Evolutionary conservation across 495 filamentous ascomycete species (phyloP).

Genomic region (Podospora pseudocomata): DNA sequence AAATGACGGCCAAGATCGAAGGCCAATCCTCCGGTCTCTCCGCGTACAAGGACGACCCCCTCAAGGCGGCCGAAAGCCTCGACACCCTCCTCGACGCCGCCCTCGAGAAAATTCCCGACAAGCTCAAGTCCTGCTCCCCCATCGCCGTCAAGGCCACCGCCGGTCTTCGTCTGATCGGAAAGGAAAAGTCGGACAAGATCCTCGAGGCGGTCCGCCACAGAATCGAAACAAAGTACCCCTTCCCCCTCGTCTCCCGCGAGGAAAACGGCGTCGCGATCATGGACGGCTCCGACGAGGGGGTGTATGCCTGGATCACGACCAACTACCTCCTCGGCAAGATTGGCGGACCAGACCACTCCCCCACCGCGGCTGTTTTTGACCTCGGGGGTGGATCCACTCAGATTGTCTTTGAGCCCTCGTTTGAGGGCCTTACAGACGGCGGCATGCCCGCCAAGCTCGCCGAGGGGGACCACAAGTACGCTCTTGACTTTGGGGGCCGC

Average conservation of each 20-base stretch:
- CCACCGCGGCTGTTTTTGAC: conserved; percentile 92
- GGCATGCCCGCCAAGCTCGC: conserved; percentile 86
- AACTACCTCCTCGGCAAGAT: conserved; percentile 99
- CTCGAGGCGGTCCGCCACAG: conserved; percentile 77
- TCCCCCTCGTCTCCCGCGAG: conserved; percentile 82
- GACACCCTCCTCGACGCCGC: conserved; percentile 85
- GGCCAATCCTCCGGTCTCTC: conserved; percentile 77
- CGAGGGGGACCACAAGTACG: conserved; percentile 95
- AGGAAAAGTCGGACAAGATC: conserved; percentile 78
- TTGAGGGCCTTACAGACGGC: conserved; percentile 61
- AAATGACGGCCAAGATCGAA: conserved; percentile 74
- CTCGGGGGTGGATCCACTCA: conserved; percentile 95
- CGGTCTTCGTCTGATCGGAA: conserved; percentile 78
- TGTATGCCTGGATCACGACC: conserved; percentile 99
- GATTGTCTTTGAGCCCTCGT: conserved; percentile 97
- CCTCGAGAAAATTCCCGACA: conserved; percentile 75
- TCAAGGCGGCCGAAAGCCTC: conserved; percentile 83
- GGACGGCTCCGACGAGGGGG: conserved; percentile 91
- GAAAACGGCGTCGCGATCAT: conserved; percentile 89
- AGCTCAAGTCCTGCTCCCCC: conserved; percentile 81
- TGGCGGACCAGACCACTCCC: conserved; percentile 81
- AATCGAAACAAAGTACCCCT: conserved; percentile 87
- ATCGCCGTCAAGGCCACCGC: conserved; percentile 96
- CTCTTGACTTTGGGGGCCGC: conserved; percentile 83
- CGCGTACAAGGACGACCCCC: conserved; percentile 76